A percentile compares a stretch with the other conserved stretches of the same genome.
These are phyloP conservation scores for Xylariaceae sp. DNA, from an alignment of 2,329 filamentous ascomycete species.

Conservation along the genomic window DNA sequence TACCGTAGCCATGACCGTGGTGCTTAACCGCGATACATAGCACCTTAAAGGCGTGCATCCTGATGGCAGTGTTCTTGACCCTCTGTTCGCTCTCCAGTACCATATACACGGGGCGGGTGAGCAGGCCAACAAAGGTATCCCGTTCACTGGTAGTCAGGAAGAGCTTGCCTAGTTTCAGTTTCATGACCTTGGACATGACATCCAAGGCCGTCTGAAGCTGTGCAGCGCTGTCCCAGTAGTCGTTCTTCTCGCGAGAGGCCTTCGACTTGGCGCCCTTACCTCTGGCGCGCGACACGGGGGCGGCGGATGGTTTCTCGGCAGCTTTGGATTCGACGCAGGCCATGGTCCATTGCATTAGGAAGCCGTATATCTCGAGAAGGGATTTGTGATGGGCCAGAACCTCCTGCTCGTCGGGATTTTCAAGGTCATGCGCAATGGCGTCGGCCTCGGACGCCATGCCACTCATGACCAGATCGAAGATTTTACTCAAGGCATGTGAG, in stretches of 20 bases:
- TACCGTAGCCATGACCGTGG: slow-evolving; percentile 93
- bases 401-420: slow-evolving; percentile 82
- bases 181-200: slow-evolving; percentile 92
- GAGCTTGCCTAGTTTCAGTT: slow-evolving; percentile 84
- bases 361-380: slow-evolving; percentile 88
- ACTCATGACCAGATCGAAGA: slow-evolving; percentile 84
- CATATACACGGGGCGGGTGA: slow-evolving; percentile 90
- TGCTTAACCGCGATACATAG: slow-evolving; percentile 96
- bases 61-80: slow-evolving; percentile 79
- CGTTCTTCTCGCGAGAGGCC: slow-evolving; percentile 64
- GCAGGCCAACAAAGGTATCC: slow-evolving; percentile 87
- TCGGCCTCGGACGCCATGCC: slow-evolving; percentile 83
- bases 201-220: slow-evolving; percentile 88
- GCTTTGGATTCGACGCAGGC: slow-evolving; percentile 91
- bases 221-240: slow-evolving; percentile 78
- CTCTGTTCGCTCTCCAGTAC: slow-evolving; percentile 90
- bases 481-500: slow-evolving; percentile 78
- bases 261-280: slow-evolving; percentile 72
- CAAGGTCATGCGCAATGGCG: slow-evolving; percentile 76
- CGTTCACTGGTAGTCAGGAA: slow-evolving; percentile 95
- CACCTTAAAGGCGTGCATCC: slow-evolving; percentile 97
- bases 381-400: slow-evolving; percentile 81
- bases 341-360: slow-evolving; percentile 90
- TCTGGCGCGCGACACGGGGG: slow-evolving; percentile 64
- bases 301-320: slow-evolving; percentile 75